Conservation (phyloP, 177 flowering plant species). For the Vitis hybrid region DNA sequence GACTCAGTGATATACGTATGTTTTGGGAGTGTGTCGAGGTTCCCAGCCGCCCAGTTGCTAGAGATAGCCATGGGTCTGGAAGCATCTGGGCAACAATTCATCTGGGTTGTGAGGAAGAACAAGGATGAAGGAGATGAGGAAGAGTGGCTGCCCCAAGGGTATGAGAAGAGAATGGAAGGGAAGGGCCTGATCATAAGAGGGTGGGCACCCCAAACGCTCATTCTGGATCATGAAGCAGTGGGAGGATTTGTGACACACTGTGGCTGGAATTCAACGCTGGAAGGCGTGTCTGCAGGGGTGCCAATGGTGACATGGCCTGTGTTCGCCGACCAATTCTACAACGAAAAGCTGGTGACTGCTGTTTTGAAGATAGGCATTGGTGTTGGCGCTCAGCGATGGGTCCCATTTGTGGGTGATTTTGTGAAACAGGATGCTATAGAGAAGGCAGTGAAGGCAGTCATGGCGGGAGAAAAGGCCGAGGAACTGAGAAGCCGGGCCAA, state of each 20-base stretch:
- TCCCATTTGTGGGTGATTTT: conserved; percentile 7
- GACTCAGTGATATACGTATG: conserved; percentile 29
- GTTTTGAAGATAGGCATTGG: conserved; percentile 30
- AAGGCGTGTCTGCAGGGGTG: conserved; percentile 22
- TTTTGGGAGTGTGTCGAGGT: conserved; percentile 19
- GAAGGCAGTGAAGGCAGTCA: conserved; percentile 23
- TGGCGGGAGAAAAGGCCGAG: conserved; percentile 34
- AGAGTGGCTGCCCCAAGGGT: conserved; percentile 27
- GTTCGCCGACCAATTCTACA: conserved; percentile 32
- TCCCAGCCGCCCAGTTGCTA: conserved; percentile 10
- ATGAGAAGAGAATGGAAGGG: conserved; percentile 23
- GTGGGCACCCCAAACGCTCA: conserved; percentile 41
- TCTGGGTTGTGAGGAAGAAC: conserved; percentile 28
- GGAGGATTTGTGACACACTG: conserved; percentile 43
- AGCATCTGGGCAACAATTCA: conserved; percentile 22
- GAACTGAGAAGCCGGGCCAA: conserved; percentile 32
- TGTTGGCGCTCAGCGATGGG: conserved; percentile 17
- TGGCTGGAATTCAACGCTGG: conserved; percentile 24
- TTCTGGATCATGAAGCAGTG: conserved; percentile 31
- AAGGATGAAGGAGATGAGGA: conserved; percentile 1
- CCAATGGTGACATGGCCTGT: conserved; percentile 41
- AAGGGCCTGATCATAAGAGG: conserved; percentile 30
- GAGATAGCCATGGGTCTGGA: conserved; percentile 32
- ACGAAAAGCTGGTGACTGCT: conserved; percentile 27
- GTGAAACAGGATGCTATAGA: conserved; percentile 23